Conservation (phyloP, 345 rosid genomes). For the Firmiana major region DNA sequence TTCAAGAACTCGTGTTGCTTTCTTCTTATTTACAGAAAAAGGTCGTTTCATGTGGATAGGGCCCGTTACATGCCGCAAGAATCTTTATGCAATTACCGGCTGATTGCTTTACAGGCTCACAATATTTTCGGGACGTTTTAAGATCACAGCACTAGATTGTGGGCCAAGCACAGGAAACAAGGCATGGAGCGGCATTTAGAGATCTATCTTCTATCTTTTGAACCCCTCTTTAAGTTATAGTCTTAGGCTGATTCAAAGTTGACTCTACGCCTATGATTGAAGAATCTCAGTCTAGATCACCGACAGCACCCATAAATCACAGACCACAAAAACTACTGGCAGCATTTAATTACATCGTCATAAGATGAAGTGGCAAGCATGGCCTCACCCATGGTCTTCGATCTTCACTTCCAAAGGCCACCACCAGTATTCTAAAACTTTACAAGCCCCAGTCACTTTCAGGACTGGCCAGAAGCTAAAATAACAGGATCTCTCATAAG, state of each 20-base stretch:
- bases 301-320: not conserved
- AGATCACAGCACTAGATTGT: not conserved
- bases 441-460: no score
- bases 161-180: not conserved
- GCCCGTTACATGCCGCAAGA: no score
- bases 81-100: not conserved
- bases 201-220: not conserved
- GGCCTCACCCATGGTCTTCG: not conserved
- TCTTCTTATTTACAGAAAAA: no score
- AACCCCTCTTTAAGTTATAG: no score
- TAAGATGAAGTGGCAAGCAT: not conserved
- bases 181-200: not conserved
- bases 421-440: no score
- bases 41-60: not conserved
- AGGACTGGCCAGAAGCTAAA: slow-evolving; percentile 84
- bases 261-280: not conserved
- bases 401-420: not conserved
- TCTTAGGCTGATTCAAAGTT: not conserved
- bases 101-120: not conserved
- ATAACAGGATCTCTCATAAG: slow-evolving; percentile 94
- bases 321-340: not conserved
- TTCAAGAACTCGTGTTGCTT: no score
- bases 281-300: not conserved
- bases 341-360: not conserved
- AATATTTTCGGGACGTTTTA: not conserved